These are phyloP conservation scores for Primulina eburnea DNA, from an alignment of 257 asterid genomes.

Conservation along the genomic window DNA sequence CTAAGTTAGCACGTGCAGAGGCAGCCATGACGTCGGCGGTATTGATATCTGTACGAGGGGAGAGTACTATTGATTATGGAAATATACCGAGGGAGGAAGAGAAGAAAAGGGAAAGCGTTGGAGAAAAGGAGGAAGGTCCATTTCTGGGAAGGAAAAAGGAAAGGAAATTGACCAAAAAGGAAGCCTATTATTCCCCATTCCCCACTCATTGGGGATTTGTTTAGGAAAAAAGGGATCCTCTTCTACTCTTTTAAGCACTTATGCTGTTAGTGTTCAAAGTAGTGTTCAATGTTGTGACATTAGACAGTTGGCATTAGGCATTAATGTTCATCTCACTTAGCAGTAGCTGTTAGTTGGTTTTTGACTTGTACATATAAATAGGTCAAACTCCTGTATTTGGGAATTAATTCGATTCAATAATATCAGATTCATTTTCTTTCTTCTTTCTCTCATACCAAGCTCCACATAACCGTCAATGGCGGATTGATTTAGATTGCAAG, in stretches of 20 bases:
- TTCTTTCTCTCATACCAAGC: too few relatives aligned
- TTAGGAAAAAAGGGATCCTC: conserved; percentile 54
- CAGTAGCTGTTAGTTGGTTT: too few relatives aligned
- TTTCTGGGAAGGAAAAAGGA: conserved; percentile 34
- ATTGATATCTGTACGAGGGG: neutral
- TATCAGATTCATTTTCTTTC: too few relatives aligned
- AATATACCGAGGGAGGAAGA: conserved; percentile 28
- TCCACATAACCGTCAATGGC: too few relatives aligned
- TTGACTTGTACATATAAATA: too few relatives aligned
- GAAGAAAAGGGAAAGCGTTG: conserved; percentile 18
- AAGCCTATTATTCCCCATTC: conserved; percentile 79
- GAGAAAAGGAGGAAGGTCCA: conserved; percentile 28
- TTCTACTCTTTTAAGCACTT: conserved; percentile 44
- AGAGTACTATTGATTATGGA: neutral
- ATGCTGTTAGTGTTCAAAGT: too few relatives aligned
- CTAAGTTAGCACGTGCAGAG: conserved; percentile 43
- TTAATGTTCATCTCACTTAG: too few relatives aligned
- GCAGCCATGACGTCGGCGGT: neutral
- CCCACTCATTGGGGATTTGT: conserved; percentile 63
- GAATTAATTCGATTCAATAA: too few relatives aligned
- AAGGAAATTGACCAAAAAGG: conserved; percentile 46
- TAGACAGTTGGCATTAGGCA: too few relatives aligned
- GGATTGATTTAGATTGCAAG: too few relatives aligned
- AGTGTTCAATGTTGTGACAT: too few relatives aligned
- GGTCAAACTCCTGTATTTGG: too few relatives aligned